Percentiles rank a stretch among this genome's conserved stretches.
phyloP scores from a whole-genome alignment of 495 filamentous ascomycete genomes.

The Cercophora samala region DNA sequence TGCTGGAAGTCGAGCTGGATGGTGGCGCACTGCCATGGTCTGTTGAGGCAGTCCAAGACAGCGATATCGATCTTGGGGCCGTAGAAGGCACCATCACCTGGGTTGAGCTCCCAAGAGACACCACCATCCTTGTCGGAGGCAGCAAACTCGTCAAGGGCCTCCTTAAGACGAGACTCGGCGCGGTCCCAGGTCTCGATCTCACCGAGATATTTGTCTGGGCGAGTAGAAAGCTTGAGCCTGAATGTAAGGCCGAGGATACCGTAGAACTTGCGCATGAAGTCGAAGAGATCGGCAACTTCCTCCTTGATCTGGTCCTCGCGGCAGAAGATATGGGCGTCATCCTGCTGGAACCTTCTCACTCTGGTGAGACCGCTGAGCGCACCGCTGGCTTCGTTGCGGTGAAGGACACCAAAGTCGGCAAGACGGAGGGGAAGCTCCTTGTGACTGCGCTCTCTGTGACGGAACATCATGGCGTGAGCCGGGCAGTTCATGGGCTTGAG shows the following conservation, averaged over 20 bases:
- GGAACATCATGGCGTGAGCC: conserved; percentile 38
- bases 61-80: conserved; percentile 88
- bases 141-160: conserved; percentile 73
- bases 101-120: conserved; percentile 80
- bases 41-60: conserved; percentile 37
- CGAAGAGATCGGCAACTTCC: conserved; percentile 84
- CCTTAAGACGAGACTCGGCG: conserved; percentile 74
- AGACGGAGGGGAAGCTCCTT: conserved; percentile 83
- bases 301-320: conserved; percentile 59
- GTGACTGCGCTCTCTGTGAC: conserved; percentile 65
- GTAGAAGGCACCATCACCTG: conserved; percentile 95
- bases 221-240: conserved; percentile 90
- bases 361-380: conserved; percentile 86
- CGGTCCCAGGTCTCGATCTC: conserved; percentile 82
- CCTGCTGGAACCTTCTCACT: conserved; percentile 90
- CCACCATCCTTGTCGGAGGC: conserved; percentile 49
- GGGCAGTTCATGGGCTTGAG: conserved; percentile 99
- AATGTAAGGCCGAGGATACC: conserved; percentile 92
- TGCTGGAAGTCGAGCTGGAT: conserved; percentile 98
- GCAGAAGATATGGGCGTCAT: conserved; percentile 82
- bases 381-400: conserved; percentile 91
- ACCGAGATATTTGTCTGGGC: conserved; percentile 89
- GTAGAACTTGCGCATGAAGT: conserved; percentile 80
- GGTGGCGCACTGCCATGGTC: conserved; percentile 78
- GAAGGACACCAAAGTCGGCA: conserved; percentile 93